Base-by-base conservation (phyloP, 1,284 basidiomycete species). In the Xerocomus nothofagi region DNA sequence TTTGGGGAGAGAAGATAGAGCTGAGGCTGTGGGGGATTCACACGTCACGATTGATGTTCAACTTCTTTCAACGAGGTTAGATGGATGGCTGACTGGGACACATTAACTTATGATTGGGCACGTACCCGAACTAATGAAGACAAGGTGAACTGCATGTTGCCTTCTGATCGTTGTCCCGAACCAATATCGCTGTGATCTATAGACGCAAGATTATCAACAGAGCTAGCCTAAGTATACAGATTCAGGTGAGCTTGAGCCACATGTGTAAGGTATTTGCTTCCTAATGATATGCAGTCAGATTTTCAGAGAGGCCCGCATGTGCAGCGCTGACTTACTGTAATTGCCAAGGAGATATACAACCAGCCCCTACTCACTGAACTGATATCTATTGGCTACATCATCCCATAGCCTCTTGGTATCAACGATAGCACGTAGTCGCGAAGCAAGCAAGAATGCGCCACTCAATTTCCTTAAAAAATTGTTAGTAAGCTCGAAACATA, bases 391-490 rank as follows among this genome's bases (percentile, higher is more conserved):
- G 4, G 80, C 71, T 21, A 84, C 78, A 39, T 78, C 75, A 49
- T 89, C 81, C 91, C 92, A 94, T 29, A 98, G 70, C 18, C 66
- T 70, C 61, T 76, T 78, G 4, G 59, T 91, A 62, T 91, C 80
- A 17, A 98, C 84, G 2, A 75, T 77, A 14, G 92, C 91, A 37
- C 80, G 80, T 31, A 98, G 73, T 47, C 91, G 77, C 14, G 93
- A 86, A 40, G 96, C 96, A 14, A 98, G 79, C 55, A 99, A 73
- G 72, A 99, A 98, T 3, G 92, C 88, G 0, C 96, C 95, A 57
- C 92, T 94, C 56, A 98, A 67, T 79, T 98, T 99, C 63, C 95
- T 57, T 31, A 14, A 24, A 21, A 33, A 3, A 8, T 26, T 20
- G n/a, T 50, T 15, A 51, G 50, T 34, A 41, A 23, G 26, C 29